A percentile compares a stretch with the other conserved stretches of the same genome.
Conservation (phyloP, 192 early-diverging fungal genomes). For the Borealophlyctis nickersoniae region DNA sequence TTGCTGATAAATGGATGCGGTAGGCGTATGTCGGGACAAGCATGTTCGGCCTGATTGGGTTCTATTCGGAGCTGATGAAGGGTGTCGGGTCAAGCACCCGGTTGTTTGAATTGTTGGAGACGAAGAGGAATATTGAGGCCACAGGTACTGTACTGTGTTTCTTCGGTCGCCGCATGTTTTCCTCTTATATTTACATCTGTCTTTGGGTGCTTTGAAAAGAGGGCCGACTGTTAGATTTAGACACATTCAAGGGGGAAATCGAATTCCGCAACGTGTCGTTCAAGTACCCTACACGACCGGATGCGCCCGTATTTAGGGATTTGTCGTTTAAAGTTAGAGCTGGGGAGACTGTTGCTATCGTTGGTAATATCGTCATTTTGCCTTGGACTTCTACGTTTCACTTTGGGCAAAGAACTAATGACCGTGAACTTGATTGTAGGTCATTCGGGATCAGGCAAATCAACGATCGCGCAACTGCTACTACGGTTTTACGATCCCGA, state of each 20-base stretch:
- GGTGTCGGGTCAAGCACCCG: no score
- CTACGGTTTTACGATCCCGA: constrained; percentile 77
- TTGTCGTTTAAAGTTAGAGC: constrained; percentile 51
- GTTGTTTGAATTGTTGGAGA: no score
- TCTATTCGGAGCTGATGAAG: no score
- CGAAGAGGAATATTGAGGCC: no score
- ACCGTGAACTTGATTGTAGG: constrained; percentile 74
- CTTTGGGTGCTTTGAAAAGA: no score
- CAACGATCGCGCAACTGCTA: constrained; percentile 51
- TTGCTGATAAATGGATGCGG: no score
- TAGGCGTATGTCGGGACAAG: no score
- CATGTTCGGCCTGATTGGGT: no score
- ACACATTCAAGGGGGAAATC: constrained; percentile 37
- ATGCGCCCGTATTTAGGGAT: constrained; percentile 53
- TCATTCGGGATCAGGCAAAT: constrained; percentile 78
- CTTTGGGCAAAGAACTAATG: constrained; percentile 76
- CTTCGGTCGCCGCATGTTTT: no score
- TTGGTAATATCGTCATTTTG: constrained; percentile 71
- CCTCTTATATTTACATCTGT: no score
- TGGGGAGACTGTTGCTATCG: constrained; percentile 76
- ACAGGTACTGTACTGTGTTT: no score
- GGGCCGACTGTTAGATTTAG: no score
- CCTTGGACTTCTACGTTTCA: constrained; percentile 51
- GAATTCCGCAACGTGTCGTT: constrained; percentile 55
- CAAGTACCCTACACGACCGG: constrained; percentile 62